Percentiles rank a stretch among this genome's conserved stretches.
These are phyloP conservation scores for Coemansia sp. DNA, from an alignment of 192 early-diverging fungal genomes.

Conservation along the genomic window DNA sequence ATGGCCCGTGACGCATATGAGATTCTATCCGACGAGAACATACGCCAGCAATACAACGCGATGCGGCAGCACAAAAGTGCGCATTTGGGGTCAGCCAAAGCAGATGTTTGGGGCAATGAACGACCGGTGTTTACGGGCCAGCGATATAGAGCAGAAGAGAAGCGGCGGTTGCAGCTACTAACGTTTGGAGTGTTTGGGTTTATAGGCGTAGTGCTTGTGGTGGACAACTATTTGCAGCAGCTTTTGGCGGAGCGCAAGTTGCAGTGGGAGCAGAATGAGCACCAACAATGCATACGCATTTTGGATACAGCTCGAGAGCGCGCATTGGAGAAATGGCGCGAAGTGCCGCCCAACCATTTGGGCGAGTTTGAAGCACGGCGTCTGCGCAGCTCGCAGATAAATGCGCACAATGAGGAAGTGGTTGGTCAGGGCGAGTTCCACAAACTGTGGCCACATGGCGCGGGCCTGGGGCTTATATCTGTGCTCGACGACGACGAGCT, in stretches of 20 bases:
- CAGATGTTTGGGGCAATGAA: constrained; percentile 31
- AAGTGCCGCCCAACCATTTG: constrained; percentile 34
- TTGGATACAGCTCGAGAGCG: constrained; percentile 25
- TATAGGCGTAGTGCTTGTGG: constrained; percentile 17
- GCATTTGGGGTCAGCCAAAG: not conserved
- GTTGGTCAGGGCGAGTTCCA: constrained; percentile 17
- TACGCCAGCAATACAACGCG: constrained; percentile 21
- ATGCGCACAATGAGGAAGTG: not conserved
- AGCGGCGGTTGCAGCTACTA: constrained; percentile 5
- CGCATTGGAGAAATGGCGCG: constrained; percentile 32
- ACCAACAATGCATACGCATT: constrained; percentile 2
- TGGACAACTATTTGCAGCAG: constrained; percentile 8
- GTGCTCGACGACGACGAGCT: constrained; percentile 35
- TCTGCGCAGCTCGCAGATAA: not conserved
- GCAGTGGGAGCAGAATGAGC: constrained; percentile 3
- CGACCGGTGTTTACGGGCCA: constrained; percentile 19
- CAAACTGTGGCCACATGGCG: constrained; percentile 35
- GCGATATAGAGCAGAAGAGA: constrained; percentile 7
- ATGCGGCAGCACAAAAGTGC: not conserved
- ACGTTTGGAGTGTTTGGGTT: constrained; percentile 26
- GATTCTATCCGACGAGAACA: constrained; percentile 18
- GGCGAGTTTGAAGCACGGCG: constrained; percentile 26
- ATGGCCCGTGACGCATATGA: constrained; percentile 27
- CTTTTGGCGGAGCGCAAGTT: constrained; percentile 15
- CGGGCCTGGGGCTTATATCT: constrained; percentile 39